Evolutionary conservation across 192 early-diverging fungal species (phyloP).

Genomic region (Mortierella claussenii): DNA sequence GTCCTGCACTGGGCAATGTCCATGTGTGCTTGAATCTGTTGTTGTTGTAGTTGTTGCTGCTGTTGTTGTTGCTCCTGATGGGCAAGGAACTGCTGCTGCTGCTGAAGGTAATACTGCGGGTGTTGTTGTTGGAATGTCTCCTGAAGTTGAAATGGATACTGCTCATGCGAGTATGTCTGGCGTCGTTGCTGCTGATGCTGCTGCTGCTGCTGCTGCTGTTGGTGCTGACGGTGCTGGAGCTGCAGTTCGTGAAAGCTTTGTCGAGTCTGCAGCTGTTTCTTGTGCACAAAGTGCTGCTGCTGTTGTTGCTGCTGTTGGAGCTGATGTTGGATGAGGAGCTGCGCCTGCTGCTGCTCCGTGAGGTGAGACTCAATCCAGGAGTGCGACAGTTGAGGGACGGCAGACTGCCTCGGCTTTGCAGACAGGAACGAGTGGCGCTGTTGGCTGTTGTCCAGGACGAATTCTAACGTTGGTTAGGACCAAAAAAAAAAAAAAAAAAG

Average conservation of each 20-base stretch:
- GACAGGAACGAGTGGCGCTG: slow-evolving; percentile 19
- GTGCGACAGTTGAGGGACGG: slow-evolving; percentile 16
- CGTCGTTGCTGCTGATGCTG: slow-evolving; percentile 25
- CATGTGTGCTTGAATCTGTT: slow-evolving; percentile 1
- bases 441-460: slow-evolving; percentile 3
- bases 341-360: slow-evolving; percentile 7
- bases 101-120: slow-evolving; percentile 8
- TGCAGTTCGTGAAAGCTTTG: slow-evolving; percentile 15
- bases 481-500: background rate
- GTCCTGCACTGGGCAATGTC: slow-evolving; percentile 24
- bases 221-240: slow-evolving; percentile 6
- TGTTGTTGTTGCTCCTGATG: slow-evolving; percentile 31
- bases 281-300: slow-evolving; percentile 4
- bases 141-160: slow-evolving; percentile 9
- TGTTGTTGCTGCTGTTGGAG: slow-evolving; percentile 14
- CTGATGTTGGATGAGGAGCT: slow-evolving; percentile 8
- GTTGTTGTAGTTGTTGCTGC: slow-evolving; percentile 4
- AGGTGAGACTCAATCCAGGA: slow-evolving; percentile 25
- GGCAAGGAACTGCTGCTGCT: slow-evolving; percentile 22
- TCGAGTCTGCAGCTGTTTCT: slow-evolving; percentile 8
- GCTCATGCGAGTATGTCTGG: slow-evolving; percentile 15
- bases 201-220: slow-evolving; percentile 20
- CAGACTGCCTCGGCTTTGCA: slow-evolving; percentile 27
- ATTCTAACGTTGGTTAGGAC: slow-evolving; percentile 17
- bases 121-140: slow-evolving; percentile 28